Evolutionary conservation across 768 basidiomycete genomes (phyloP), one percentile per base, ranked within the genome.

Genomic region (Terana coerulea): DNA sequence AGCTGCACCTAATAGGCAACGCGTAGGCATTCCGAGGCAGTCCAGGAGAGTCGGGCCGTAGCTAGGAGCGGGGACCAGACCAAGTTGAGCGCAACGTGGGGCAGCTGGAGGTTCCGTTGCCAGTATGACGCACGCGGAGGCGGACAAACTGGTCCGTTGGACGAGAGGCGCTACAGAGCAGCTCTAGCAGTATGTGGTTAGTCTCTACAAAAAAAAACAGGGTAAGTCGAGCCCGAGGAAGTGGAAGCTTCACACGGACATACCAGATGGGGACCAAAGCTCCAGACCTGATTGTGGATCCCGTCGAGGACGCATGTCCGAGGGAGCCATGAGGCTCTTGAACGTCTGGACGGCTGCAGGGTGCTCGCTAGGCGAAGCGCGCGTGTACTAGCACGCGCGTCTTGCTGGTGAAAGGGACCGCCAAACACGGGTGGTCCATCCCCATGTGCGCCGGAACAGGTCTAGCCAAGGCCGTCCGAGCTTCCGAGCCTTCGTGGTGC

Each of bases 291-390:
- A n/a, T n/a, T n/a, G 15, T n/a, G 7, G 28, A 19, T 11, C n/a
- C 17, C 24, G 7, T 30, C 24, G 28, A 45, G 43, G 5, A 17
- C 26, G n/a, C 43, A n/a, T 30, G 43, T 14, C 12, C n/a, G 28
- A 6, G 15, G 15, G 28, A 5, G 41, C 43, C 43, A 45, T 45
- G 43, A 45, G 43, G 43, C 43, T 45, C 43, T 11, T 30, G 43
- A 45, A 45, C 43, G 43, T 28, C 26, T 10, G 43, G 15, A 24
- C 14, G 41, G 41, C 41, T 28, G 41, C 40, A n/a, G 11, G 11
- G 14, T 21, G n/a, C n/a, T 11, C 11, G n/a, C 15, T 22, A 40
- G 11, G 22, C 39, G 25, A 15, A 11, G 26, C 36, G 14, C n/a
- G n/a, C 43, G 43, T 19, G 5, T 28, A 24, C n/a, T 10, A 10